These are phyloP conservation scores for Quercus dentata DNA, from an alignment of 306 rosid genomes.

Conservation along the genomic window DNA sequence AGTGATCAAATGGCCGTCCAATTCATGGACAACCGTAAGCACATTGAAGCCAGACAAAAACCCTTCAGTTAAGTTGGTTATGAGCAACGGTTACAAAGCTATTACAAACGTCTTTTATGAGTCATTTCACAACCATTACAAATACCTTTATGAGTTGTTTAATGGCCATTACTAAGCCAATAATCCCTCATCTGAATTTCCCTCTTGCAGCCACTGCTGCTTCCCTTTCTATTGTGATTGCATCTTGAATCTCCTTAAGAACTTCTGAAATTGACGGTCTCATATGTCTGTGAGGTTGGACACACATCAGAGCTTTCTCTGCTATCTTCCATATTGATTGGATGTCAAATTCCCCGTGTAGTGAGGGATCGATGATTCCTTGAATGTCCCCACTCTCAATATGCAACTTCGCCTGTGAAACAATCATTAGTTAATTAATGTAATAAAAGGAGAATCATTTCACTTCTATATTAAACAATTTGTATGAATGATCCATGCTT, in stretches of 20 bases:
- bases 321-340: conserved; percentile 99
- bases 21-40: too few relatives aligned
- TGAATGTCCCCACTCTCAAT: conserved; percentile 95
- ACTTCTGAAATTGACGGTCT: conserved; percentile 94
- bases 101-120: too few relatives aligned
- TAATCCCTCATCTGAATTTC: conserved; percentile 51
- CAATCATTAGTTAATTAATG: conserved; percentile 14
- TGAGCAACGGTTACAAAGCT: too few relatives aligned
- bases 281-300: conserved; percentile 81
- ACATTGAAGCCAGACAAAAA: too few relatives aligned
- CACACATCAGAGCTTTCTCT: conserved; percentile 97
- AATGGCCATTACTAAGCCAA: too few relatives aligned
- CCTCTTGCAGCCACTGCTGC: conserved; percentile 40
- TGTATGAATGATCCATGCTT: not conserved
- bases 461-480: not conserved
- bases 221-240: conserved; percentile 73
- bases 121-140: too few relatives aligned
- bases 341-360: conserved; percentile 60
- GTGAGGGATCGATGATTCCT: conserved; percentile 81
- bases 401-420: conserved; percentile 72
- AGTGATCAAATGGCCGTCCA: too few relatives aligned
- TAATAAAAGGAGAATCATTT: not conserved
- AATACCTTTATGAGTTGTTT: too few relatives aligned
- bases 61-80: too few relatives aligned
- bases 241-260: conserved; percentile 94